Conservation (phyloP, 2,329 filamentous ascomycete species). For the Aureobasidium uvarum region DNA sequence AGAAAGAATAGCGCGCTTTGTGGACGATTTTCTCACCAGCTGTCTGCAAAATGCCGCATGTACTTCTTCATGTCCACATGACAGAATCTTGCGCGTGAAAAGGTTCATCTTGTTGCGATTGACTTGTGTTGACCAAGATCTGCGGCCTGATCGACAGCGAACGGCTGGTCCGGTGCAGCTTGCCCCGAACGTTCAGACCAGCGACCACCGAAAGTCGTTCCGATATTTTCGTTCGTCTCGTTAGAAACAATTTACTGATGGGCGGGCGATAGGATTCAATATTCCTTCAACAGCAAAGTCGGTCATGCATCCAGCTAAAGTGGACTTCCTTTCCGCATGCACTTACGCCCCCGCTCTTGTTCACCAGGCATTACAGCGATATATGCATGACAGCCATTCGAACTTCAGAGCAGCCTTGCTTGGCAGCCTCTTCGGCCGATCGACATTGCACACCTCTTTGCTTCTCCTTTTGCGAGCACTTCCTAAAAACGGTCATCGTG, state of each 20-base stretch:
- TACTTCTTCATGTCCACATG: background rate
- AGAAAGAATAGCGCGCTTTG: background rate
- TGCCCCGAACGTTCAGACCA: background rate
- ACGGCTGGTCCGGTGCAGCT: conserved; percentile 10
- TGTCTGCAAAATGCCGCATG: background rate
- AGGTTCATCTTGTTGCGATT: background rate
- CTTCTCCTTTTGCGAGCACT: background rate
- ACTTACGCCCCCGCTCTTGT: background rate
- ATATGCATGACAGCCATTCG: background rate
- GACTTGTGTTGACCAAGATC: conserved; percentile 9
- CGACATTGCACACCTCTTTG: background rate
- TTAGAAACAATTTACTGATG: background rate
- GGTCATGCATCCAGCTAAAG: background rate
- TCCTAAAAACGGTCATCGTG: background rate
- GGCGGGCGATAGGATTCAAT: background rate
- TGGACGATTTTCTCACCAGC: background rate
- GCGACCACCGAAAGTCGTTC: conserved; percentile 5
- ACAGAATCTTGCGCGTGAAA: background rate
- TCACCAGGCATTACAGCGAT: background rate
- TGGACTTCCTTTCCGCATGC: background rate
- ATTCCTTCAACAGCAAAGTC: background rate
- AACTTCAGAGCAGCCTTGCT: too few relatives aligned
- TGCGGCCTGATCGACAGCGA: background rate
- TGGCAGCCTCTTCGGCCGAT: background rate
- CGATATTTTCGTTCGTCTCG: conserved; percentile 10